A percentile compares a stretch with the other conserved stretches of the same genome.
Evolutionary conservation across 78 protist species (phyloP).

Genomic region (Blattamonas nauphoetae): DNA sequence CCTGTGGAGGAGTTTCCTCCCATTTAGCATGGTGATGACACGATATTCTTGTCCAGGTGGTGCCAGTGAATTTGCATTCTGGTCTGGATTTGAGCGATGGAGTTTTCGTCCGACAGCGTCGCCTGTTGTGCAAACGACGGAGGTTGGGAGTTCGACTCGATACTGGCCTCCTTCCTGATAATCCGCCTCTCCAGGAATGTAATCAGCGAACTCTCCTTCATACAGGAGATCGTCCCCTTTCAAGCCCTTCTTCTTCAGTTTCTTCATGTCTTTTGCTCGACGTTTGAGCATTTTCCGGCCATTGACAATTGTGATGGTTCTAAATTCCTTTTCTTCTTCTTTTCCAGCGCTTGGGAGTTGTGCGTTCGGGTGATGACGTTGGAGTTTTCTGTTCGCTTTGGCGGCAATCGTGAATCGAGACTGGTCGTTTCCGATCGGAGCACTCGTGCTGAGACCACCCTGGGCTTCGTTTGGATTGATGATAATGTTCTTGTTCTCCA

Average conservation of each 20-base stretch:
- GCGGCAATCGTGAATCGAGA: too few relatives aligned
- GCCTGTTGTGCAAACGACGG: too few relatives aligned
- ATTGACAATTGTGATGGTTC: background rate
- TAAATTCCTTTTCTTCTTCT: background rate
- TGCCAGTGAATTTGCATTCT: too few relatives aligned
- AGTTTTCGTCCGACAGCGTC: too few relatives aligned
- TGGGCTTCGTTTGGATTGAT: too few relatives aligned
- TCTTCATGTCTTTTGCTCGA: background rate
- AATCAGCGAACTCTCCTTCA: background rate
- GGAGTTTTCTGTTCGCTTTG: too few relatives aligned
- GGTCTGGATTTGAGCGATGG: too few relatives aligned
- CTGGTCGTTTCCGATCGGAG: too few relatives aligned
- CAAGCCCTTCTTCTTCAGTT: background rate
- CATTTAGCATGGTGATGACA: background rate
- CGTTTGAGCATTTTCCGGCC: background rate
- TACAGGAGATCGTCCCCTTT: background rate
- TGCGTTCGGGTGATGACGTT: too few relatives aligned
- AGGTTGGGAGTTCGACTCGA: background rate
- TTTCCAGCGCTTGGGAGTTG: too few relatives aligned
- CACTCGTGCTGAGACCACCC: too few relatives aligned
- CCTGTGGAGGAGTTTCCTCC: background rate
- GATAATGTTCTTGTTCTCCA: background rate
- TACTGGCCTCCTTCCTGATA: background rate
- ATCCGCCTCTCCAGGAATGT: background rate
- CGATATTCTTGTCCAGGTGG: too few relatives aligned